phyloP scores from a whole-genome alignment of 2,329 filamentous ascomycete genomes.

The Ophiostoma populinum region DNA sequence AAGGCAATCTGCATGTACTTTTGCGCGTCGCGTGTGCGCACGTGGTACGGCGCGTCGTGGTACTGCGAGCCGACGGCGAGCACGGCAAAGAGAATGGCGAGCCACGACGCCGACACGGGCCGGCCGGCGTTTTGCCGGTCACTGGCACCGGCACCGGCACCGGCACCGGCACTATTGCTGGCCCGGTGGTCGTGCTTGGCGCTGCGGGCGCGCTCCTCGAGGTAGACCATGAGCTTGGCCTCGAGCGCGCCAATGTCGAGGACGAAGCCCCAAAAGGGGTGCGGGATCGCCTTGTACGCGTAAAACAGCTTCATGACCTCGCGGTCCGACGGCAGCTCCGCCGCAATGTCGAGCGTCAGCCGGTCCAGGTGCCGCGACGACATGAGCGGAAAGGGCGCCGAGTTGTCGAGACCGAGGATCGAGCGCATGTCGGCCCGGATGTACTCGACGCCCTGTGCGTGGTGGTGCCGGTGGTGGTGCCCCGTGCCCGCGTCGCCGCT shows the following conservation, averaged over 20 bases:
- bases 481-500: not conserved
- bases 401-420: conserved; percentile 47
- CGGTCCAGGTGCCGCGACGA: conserved; percentile 42
- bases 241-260: conserved; percentile 50
- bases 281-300: conserved; percentile 49
- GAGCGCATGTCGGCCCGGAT: conserved; percentile 49
- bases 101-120: conserved; percentile 45
- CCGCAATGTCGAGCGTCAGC: conserved; percentile 41
- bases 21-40: conserved; percentile 40
- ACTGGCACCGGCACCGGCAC: too few relatives aligned
- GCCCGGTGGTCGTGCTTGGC: conserved; percentile 28
- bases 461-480: conserved; percentile 13
- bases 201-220: conserved; percentile 44
- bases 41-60: conserved; percentile 45
- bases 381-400: conserved; percentile 50
- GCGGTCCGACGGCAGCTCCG: conserved; percentile 44
- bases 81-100: conserved; percentile 47
- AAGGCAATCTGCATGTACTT: conserved; percentile 47
- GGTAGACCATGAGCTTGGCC: conserved; percentile 44
- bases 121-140: too few relatives aligned
- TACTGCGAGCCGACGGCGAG: conserved; percentile 50
- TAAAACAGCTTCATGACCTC: conserved; percentile 53
- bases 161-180: too few relatives aligned
- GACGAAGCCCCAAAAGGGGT: conserved; percentile 51
- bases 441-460: conserved; percentile 31